Evolutionary conservation across 306 rosid species (phyloP), one percentile per base, ranked within the genome.

Genomic region (Pyrus betulifolia): DNA sequence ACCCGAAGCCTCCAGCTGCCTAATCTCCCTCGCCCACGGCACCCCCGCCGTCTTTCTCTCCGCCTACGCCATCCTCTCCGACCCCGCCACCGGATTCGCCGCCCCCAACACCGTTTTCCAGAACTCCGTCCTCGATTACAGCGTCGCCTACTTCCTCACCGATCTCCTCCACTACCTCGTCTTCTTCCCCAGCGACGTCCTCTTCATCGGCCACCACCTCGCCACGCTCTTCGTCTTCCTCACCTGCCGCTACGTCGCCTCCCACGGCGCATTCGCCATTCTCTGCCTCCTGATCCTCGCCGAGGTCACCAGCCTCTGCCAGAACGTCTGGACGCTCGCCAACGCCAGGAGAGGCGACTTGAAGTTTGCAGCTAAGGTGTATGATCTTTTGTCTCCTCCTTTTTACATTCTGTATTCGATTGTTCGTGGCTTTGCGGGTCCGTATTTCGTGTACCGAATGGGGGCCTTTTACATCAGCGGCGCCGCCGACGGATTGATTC

Each of bases 291-390:
- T 92, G 15, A 74, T 84, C 31, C 93, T 95, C 65, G 99, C 99
- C 0, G 99, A 95, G 84, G 70, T 81, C 44, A 92, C 97, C 49
- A 95, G 97, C 72, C 42, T 78, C 35, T 95, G 89, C 82, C 99
- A 95, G 90, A 95, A 95, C 77, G 61, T 80, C 0, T 95, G 99
- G 99, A 92, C 97, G 1, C 88, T 95, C 23, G 88, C 99, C 21
- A 76, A 76, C 10, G 86, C 89, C 3, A 77, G 90, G 0, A 78
- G 84, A 27, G 21, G 23, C 30, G 96, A 92, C 65, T 84, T 71
- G 46, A 84, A 60, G 2, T 66, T 83, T 12, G 99, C 99, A 0
- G 89, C 86, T 0, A 82, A 71, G 69, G 71, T 89, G 59, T 82
- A 84, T 40, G 78, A 61, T 22, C 42, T 85, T 3, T 68, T 92